Percentiles rank a stretch among this genome's conserved stretches.
phyloP scores from a whole-genome alignment of 768 basidiomycete species.

The Hygrophoropsis aurantiaca region DNA sequence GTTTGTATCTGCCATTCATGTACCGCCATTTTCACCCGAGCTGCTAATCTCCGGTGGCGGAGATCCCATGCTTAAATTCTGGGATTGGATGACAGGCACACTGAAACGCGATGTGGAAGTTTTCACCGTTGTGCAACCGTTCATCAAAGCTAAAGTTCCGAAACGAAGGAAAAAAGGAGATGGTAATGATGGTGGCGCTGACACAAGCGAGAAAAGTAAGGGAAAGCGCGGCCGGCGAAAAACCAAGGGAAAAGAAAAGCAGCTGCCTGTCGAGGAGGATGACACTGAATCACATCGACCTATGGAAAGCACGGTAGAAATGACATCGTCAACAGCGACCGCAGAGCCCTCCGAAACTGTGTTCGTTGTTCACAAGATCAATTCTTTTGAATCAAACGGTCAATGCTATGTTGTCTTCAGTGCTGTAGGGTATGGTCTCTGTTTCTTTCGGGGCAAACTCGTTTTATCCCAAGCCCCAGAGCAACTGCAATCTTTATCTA shows the following conservation, averaged over 20 bases:
- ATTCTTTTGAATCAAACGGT: constrained; percentile 38
- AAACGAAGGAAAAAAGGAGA: constrained; percentile 28
- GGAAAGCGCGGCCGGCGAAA: constrained; percentile 15
- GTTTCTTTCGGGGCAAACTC: not conserved
- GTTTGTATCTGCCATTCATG: constrained; percentile 81
- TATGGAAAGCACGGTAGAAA: no score
- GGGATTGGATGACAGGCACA: constrained; percentile 74
- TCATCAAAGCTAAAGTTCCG: constrained; percentile 35
- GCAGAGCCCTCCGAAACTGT: no score
- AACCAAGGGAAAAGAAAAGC: constrained; percentile 20
- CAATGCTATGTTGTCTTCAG: constrained; percentile 57
- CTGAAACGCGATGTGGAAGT: constrained; percentile 54
- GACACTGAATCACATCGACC: constrained; percentile 17
- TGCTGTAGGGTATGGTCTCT: constrained; percentile 62
- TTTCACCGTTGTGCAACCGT: constrained; percentile 45
- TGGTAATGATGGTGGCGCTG: constrained; percentile 33
- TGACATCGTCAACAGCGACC: no score
- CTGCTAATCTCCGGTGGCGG: constrained; percentile 86
- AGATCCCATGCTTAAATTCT: constrained; percentile 71
- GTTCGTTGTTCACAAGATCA: constrained; percentile 60
- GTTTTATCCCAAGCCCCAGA: constrained; percentile 34
- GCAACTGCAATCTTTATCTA: constrained; percentile 66
- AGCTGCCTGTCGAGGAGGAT: constrained; percentile 12
- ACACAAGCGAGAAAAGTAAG: constrained; percentile 23
- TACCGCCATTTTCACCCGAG: constrained; percentile 47